Percentiles rank a stretch among this genome's conserved stretches.
Conservation (phyloP, 768 basidiomycete genomes). For the Lactarius deliciosus region DNA sequence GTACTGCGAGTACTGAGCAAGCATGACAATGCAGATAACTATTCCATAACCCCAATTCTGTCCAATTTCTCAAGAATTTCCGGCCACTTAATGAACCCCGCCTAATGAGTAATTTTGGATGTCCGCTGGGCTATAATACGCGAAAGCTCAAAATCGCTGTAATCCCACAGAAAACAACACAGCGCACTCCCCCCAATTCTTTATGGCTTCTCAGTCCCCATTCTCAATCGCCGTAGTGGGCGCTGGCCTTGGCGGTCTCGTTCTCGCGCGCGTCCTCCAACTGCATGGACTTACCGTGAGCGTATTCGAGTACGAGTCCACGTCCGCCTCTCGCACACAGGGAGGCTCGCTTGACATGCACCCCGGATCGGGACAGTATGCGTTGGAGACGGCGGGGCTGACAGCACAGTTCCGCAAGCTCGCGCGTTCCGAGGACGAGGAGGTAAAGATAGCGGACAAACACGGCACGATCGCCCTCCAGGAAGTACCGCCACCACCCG, state of each 20-base stretch:
- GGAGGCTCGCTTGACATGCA: conserved; percentile 57
- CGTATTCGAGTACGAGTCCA: conserved; percentile 56
- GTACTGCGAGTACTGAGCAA: too few relatives aligned
- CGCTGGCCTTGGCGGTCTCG: conserved; percentile 45
- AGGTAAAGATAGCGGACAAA: conserved; percentile 8
- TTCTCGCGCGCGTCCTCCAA: conserved; percentile 66
- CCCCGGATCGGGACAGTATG: conserved; percentile 12
- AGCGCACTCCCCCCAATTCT: neutral
- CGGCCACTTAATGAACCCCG: too few relatives aligned
- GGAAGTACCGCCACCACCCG: conserved; percentile 1
- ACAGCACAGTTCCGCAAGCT: conserved; percentile 15
- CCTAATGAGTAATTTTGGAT: too few relatives aligned
- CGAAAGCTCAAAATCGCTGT: too few relatives aligned
- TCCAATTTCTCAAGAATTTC: too few relatives aligned
- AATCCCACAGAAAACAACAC: too few relatives aligned
- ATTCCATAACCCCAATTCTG: too few relatives aligned
- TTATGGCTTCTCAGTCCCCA: conserved; percentile 10
- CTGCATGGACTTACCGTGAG: conserved; percentile 58
- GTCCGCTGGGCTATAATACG: too few relatives aligned
- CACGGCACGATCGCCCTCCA: conserved; percentile 1
- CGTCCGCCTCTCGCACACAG: conserved; percentile 36
- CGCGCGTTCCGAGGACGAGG: conserved; percentile 17
- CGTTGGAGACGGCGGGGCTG: conserved; percentile 9
- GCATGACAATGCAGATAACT: too few relatives aligned
- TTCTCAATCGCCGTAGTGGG: conserved; percentile 23